Evolutionary conservation across 2,329 filamentous ascomycete species (phyloP).

Genomic region (Talaromyces piceae): DNA sequence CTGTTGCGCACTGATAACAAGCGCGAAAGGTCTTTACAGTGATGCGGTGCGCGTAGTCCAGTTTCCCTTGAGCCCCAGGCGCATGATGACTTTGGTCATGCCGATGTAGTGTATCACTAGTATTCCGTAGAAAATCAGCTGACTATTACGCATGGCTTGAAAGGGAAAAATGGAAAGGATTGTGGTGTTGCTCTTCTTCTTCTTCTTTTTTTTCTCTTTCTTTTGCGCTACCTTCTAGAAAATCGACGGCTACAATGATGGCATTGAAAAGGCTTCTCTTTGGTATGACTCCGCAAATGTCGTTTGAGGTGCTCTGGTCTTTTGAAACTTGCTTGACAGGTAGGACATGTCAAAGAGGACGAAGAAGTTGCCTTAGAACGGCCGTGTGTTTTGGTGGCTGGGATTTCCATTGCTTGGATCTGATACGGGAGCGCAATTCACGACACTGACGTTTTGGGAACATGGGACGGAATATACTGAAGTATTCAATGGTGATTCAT

Average conservation of each 20-base stretch:
- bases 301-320: constrained; percentile 37
- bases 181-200: too few relatives aligned
- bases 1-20: constrained; percentile 33
- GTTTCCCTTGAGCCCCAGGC: constrained; percentile 20
- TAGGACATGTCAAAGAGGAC: constrained; percentile 10
- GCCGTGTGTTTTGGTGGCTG: neutral
- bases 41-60: constrained; percentile 32
- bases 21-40: constrained; percentile 37
- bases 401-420: neutral
- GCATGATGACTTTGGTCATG: constrained; percentile 34
- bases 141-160: too few relatives aligned
- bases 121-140: too few relatives aligned
- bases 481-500: too few relatives aligned
- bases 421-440: neutral
- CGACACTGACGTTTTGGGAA: neutral
- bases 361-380: neutral
- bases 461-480: too few relatives aligned
- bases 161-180: too few relatives aligned
- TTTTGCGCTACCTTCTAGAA: constrained; percentile 34
- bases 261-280: constrained; percentile 35
- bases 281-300: constrained; percentile 34
- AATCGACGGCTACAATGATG: constrained; percentile 35
- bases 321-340: constrained; percentile 32
- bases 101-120: constrained; percentile 33
- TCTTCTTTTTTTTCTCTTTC: too few relatives aligned